Conservation (phyloP, 345 rosid species). For the Theobroma cacao region DNA sequence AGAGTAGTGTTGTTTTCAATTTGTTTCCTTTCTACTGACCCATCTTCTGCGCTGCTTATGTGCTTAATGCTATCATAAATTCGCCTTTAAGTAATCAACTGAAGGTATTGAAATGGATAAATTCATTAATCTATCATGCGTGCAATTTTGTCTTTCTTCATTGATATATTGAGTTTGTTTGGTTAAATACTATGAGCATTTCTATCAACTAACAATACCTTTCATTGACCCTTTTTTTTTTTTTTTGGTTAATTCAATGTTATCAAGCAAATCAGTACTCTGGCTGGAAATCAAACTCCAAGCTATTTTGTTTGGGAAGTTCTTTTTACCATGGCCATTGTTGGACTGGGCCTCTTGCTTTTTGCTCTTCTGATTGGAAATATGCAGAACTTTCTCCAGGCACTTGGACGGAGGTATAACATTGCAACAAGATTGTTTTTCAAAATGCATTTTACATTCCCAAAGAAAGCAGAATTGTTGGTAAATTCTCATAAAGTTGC, state of each 20-base stretch:
- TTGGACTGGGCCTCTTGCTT: slow-evolving; percentile 85
- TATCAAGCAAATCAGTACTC: slow-evolving; percentile 91
- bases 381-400: slow-evolving; percentile 92
- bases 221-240: slow-evolving; percentile 3
- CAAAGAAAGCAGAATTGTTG: neutral
- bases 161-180: neutral
- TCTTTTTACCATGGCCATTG: slow-evolving; percentile 77
- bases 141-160: neutral
- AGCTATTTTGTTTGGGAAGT: slow-evolving; percentile 83
- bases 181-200: neutral
- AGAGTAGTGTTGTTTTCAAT: neutral
- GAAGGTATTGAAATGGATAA: neutral
- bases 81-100: neutral
- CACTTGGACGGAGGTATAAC: slow-evolving; percentile 71
- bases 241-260: slow-evolving; percentile 6
- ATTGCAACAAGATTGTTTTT: neutral
- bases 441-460: neutral
- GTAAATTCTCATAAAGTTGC: neutral
- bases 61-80: neutral
- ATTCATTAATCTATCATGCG: neutral
- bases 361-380: slow-evolving; percentile 94
- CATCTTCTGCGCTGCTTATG: neutral
- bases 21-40: neutral
- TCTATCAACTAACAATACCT: neutral
- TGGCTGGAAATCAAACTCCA: slow-evolving; percentile 83